Conservation (phyloP, 2,329 filamentous ascomycete species). For the Pochonia chlamydosporia region DNA sequence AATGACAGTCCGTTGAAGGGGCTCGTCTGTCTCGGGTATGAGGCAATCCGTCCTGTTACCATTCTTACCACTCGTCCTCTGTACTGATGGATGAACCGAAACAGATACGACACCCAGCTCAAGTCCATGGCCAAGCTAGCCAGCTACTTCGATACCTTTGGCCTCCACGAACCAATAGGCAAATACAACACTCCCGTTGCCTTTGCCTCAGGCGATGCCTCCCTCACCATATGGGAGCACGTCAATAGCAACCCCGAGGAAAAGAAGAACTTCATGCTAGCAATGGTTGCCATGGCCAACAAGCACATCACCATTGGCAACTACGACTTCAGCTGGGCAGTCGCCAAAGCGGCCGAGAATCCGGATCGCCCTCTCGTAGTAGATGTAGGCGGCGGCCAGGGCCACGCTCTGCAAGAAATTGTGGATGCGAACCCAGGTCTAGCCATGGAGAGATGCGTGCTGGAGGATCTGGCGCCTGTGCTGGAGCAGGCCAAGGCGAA, state of each 20-base stretch:
- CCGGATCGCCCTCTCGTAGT: constrained; percentile 10
- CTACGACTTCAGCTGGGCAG: constrained; percentile 27
- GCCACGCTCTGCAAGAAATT: constrained; percentile 16
- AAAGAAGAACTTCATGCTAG: constrained; percentile 19
- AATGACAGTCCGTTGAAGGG: not conserved
- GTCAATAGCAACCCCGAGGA: constrained; percentile 16
- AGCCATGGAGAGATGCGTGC: constrained; percentile 9
- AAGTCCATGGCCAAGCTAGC: constrained; percentile 17
- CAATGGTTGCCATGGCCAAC: constrained; percentile 20
- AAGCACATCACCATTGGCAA: constrained; percentile 17
- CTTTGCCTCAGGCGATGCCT: constrained; percentile 21
- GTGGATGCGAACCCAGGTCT: not conserved
- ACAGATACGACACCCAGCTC: constrained; percentile 21
- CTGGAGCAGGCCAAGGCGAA: constrained; percentile 16
- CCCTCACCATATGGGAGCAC: constrained; percentile 26
- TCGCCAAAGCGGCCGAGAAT: not conserved
- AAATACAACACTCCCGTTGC: constrained; percentile 19
- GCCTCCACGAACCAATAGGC: constrained; percentile 22
- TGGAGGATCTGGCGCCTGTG: constrained; percentile 10
- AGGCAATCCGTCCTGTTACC: no score
- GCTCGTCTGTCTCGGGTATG: not conserved
- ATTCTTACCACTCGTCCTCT: not conserved
- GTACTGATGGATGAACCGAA: not conserved
- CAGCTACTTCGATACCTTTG: constrained; percentile 25
- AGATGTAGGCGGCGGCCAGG: constrained; percentile 14